Conservation (phyloP, 257 asterid genomes). For the Eucommia ulmoides region DNA sequence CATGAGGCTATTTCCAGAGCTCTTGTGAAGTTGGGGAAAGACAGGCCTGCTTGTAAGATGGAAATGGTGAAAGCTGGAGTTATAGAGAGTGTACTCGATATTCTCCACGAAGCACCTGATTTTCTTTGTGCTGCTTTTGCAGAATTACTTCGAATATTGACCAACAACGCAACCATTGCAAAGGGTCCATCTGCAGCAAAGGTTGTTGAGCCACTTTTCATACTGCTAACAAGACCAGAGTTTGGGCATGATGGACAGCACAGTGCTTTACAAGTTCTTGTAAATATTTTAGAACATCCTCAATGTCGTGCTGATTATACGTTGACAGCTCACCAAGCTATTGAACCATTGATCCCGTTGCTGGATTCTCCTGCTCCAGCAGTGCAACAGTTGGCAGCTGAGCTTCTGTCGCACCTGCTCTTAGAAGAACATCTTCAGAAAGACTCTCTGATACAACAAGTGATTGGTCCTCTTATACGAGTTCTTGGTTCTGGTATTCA, state of each 20-base stretch:
- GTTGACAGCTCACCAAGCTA: slow-evolving; percentile 69
- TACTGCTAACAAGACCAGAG: slow-evolving; percentile 57
- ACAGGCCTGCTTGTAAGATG: slow-evolving; percentile 89
- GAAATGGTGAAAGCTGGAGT: slow-evolving; percentile 98
- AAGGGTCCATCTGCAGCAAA: slow-evolving; percentile 95
- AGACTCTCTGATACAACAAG: slow-evolving; percentile 71
- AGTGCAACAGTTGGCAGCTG: slow-evolving; percentile 94
- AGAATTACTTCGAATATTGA: slow-evolving; percentile 84
- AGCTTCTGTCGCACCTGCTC: slow-evolving; percentile 84
- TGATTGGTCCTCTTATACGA: slow-evolving; percentile 78
- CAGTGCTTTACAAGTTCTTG: slow-evolving; percentile 85
- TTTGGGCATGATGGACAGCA: slow-evolving; percentile 94
- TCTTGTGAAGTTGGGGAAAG: slow-evolving; percentile 91
- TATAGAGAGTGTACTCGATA: slow-evolving; percentile 65
- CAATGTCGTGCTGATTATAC: slow-evolving; percentile 79
- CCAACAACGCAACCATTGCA: slow-evolving; percentile 91
- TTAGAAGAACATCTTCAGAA: slow-evolving; percentile 91
- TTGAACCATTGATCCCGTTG: slow-evolving; percentile 78
- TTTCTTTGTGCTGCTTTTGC: slow-evolving; percentile 88
- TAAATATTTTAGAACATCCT: slow-evolving; percentile 88
- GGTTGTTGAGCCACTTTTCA: slow-evolving; percentile 87
- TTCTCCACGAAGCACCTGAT: slow-evolving; percentile 90
- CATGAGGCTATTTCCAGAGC: slow-evolving; percentile 90
- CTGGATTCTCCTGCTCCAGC: slow-evolving; percentile 94
- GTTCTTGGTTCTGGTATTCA: slow-evolving; percentile 83